Evolutionary conservation across 352 stramenopile species (phyloP), one percentile per base, ranked within the genome.

Genomic region (Phytophthora pluvialis): DNA sequence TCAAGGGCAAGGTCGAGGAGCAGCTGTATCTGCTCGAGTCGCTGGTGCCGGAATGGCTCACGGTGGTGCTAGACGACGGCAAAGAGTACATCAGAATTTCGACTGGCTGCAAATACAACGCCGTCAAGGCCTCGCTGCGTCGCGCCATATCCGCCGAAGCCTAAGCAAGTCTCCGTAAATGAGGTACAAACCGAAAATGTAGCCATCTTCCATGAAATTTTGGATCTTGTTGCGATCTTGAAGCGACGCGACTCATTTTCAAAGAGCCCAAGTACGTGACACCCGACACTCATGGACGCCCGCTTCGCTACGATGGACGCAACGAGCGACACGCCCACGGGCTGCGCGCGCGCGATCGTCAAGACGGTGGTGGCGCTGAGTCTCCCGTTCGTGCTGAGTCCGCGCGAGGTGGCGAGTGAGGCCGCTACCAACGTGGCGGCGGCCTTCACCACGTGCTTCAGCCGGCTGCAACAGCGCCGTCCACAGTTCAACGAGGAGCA

Each of bases 11-110:
- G 64, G 51, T 91, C 26, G 73, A 87, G 40, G 80, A 91, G 56
- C 86, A 94, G 49, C 60, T 94, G 21, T 78, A 88, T 28, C 46
- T 91, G 49, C 63, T 94, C 9, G 83, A 91, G 55, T 79, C 65
- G 10, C 56, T 91, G 53, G 78, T 91, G 39, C 86, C 86, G 5
- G 88, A 91, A 49, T 94, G 86, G 86, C 35, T 94, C 49, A 91
- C 75, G 0, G 75, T 94, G 28, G 66, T 89, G 43, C 72, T 72
- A 11, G 76, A 76, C 60, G 78, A 87, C 54, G 81, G 84, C 42
- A 75, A 89, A 60, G 74, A 91, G 57, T 91, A 87, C 59, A 77
- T 91, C 44, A 82, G 86, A 50, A 59, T 93, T 44, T 79, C 70
- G 26, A 75, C 65, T 21, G 54, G 25, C n/a, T 68, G 58, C 69